These are phyloP conservation scores for Citeromyces hawaiiensis DNA, from an alignment of 1,139 yeast genomes.

Conservation along the genomic window DNA sequence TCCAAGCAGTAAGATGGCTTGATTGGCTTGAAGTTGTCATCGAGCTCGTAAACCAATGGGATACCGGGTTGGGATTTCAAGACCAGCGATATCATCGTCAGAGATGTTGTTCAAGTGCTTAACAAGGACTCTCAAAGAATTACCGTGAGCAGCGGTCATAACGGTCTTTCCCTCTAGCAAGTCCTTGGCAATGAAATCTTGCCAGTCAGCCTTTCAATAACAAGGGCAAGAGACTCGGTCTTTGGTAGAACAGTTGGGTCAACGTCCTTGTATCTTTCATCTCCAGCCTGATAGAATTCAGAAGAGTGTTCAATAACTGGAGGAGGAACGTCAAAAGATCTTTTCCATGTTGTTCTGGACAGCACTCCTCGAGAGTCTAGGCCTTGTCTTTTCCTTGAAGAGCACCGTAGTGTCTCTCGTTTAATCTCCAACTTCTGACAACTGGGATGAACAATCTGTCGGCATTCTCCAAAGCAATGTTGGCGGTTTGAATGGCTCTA, in stretches of 20 bases:
- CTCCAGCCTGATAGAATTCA: constrained; percentile 76
- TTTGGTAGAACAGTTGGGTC: constrained; percentile 83
- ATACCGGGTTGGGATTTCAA: constrained; percentile 98
- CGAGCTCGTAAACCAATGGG: constrained; percentile 95
- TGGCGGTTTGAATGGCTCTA: constrained; percentile 96
- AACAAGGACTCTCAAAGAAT: constrained; percentile 93
- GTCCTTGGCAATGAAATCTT: constrained; percentile 81
- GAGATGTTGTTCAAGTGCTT: constrained; percentile 93
- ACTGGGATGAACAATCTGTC: constrained; percentile 90
- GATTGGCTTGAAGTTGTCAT: constrained; percentile 73
- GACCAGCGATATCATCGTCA: constrained; percentile 82
- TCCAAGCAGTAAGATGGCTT: constrained; percentile 95
- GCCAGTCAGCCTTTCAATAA: constrained; percentile 97
- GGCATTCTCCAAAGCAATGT: constrained; percentile 82
- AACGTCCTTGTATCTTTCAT: constrained; percentile 70
- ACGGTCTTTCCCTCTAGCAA: constrained; percentile 83
- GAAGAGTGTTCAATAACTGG: constrained; percentile 73
- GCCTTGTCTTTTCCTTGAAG: constrained; percentile 98
- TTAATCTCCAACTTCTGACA: constrained; percentile 93
- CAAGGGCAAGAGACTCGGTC: constrained; percentile 91
- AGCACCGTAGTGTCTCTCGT: constrained; percentile 99
- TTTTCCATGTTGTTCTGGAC: constrained; percentile 91
- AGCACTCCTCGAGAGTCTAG: constrained; percentile 75
- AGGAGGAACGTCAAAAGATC: constrained; percentile 96
- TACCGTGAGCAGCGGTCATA: constrained; percentile 94